Base-by-base conservation (phyloP, 176 grass and related monocot species). In the maize (Zea mays) region DNA sequence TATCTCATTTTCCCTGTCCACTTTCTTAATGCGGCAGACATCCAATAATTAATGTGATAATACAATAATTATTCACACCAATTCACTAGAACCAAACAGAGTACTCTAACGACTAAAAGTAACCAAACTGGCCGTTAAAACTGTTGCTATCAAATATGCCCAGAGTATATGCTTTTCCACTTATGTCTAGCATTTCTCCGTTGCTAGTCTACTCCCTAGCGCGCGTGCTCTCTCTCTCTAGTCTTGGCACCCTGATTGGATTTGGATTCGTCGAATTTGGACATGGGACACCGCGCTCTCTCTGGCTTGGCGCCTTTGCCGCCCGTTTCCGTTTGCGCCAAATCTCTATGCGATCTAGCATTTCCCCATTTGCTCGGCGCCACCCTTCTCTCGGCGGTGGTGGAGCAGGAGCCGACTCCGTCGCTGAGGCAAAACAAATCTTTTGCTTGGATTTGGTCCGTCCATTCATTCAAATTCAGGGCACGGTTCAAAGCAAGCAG, bases 321-420 rank as follows among this genome's bases (percentile, higher is more conserved):
- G 6, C 51, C 51, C 16, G 16, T 54, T 54, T 21, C 56, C 69
- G 19, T 13, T 52, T 9, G 69, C 60, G n/a, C 10, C 5, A 58
- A 79, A 68, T 87, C 75, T 87, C 20, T 62, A 61, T 66, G 86
- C 80, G 55, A 75, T 68, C 76, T 84, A 68, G 75, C 45, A 75
- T 88, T 84, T 88, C 70, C 70, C 54, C 72, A 49, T 63, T 70
- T 88, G 76, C 47, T 43, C 47, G 27, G 27, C 11, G 5, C 1
- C 19, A 12, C 21, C 35, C 72, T 59, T 50, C 14, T 67, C 65
- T 41, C 16, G 46, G 51, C 17, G 11, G 40, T 52, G 75, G 19
- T 45, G 58, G 27, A 27, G 27, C 27, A 27, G 27, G 27, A 27
- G 27, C 16, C 15, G 51, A 54, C 51, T 17, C 50, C 16, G 51